Percentiles rank a stretch among this genome's conserved stretches.
Evolutionary conservation across 139 green algal species (phyloP).

Genomic region (Monoraphidium neglectum): DNA sequence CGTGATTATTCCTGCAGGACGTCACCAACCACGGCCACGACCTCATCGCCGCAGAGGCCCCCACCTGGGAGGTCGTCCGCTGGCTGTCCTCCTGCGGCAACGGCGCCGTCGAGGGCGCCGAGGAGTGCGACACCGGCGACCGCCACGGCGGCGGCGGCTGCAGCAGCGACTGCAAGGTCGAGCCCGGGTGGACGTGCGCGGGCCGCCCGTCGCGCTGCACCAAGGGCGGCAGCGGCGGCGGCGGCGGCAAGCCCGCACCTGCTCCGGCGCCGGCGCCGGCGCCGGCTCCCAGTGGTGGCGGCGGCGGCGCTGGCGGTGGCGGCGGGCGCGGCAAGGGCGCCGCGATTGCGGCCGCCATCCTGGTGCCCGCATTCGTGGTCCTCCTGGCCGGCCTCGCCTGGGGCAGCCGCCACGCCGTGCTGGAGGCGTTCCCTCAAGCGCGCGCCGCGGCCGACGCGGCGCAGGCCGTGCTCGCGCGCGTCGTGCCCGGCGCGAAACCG

Average conservation of each 20-base stretch:
- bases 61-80: slow-evolving; percentile 74
- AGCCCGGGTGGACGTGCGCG: slow-evolving; percentile 50
- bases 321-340: background rate
- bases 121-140: slow-evolving; percentile 88
- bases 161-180: slow-evolving; percentile 63
- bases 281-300: background rate
- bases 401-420: slow-evolving; percentile 21
- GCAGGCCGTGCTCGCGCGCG: slow-evolving; percentile 4
- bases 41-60: slow-evolving; percentile 60
- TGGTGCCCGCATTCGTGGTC: slow-evolving; percentile 23
- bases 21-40: slow-evolving; percentile 73
- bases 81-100: slow-evolving; percentile 83
- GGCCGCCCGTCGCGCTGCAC: slow-evolving; percentile 43
- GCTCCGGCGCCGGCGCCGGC: background rate
- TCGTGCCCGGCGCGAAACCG: slow-evolving; percentile 14
- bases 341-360: slow-evolving; percentile 8
- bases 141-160: slow-evolving; percentile 70
- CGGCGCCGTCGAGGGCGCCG: slow-evolving; percentile 75
- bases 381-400: slow-evolving; percentile 7
- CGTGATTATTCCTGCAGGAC: too few species aligned
- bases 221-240: slow-evolving; percentile 5
- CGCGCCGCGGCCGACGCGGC: background rate
- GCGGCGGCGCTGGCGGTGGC: background rate
- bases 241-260: too few species aligned
- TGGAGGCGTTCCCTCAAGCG: slow-evolving; percentile 27